Base-by-base conservation (phyloP, 75 land plant genomes). In the Selaginella moellendorffii region DNA sequence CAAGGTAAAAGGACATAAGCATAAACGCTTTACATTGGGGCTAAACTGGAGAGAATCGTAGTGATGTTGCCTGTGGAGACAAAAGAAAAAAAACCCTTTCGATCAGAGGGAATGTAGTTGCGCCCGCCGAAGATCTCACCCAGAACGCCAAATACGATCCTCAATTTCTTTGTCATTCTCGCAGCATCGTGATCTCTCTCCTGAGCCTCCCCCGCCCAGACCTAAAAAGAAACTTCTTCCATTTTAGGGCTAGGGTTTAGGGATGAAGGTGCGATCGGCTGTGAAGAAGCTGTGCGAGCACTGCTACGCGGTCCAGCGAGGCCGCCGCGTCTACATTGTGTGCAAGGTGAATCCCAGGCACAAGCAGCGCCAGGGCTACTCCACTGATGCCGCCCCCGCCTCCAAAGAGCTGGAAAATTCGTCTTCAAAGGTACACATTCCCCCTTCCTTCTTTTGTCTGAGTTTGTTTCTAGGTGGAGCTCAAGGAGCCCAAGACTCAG, bases 11-110 rank as follows among this genome's bases (percentile, higher is more conserved):
- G n/a, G n/a, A n/a, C n/a, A n/a, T n/a, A n/a, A n/a, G n/a, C n/a
- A n/a, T n/a, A n/a, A n/a, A n/a, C n/a, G n/a, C n/a, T n/a, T 56
- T 56, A 56, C 59, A 56, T 21, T 21, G 59, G 59, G 2, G 59
- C 21, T 24, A 56, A 56, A 21, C 59, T 56, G 25, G 59, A 21
- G 9, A 56, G 24, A 21, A 56, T 56, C 2, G 59, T 56, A 8
- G 59, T 21, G 2, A 56, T 19, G n/a, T 56, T 56, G 5, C 59
- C 59, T 56, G 59, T n/a, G n/a, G 5, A 36, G 46, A 36, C 5
- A 36, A 36, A 5, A 36, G 14, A 36, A 5, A 36, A 5, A 36
- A 36, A 36, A 36, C 14, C 10, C 46, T 36, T 36, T 36, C 5
- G 14, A 36, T 36, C 5, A 5, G 14, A 36, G 46, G 10, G 14